Conservation (phyloP, 768 basidiomycete species). For the Psilocybe tampanensis region DNA sequence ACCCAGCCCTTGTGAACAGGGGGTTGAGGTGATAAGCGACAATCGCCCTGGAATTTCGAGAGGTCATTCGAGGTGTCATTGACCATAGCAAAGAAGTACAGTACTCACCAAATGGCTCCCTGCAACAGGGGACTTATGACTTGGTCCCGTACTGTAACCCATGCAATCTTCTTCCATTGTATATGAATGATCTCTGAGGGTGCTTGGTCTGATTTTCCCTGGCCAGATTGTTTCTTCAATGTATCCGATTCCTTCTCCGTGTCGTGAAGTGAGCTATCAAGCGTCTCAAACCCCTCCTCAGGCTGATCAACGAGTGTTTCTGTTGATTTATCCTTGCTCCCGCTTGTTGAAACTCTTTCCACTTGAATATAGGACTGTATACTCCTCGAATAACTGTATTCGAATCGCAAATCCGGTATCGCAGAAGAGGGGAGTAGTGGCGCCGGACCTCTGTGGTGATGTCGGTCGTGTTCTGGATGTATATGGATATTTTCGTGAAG, state of each 20-base stretch:
- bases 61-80: neutral
- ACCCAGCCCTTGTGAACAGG: slow-evolving; percentile 36
- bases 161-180: slow-evolving; percentile 60
- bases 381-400: slow-evolving; percentile 68
- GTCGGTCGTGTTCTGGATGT: slow-evolving; percentile 26
- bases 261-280: slow-evolving; percentile 22
- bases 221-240: neutral
- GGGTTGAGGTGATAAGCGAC: slow-evolving; percentile 48
- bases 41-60: slow-evolving; percentile 38
- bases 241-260: slow-evolving; percentile 15
- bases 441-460: slow-evolving; percentile 22
- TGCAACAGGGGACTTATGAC: slow-evolving; percentile 68
- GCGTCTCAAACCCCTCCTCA: slow-evolving; percentile 35
- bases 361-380: slow-evolving; percentile 55
- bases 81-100: neutral
- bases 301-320: slow-evolving; percentile 18
- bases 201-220: slow-evolving; percentile 2
- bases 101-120: slow-evolving; percentile 64
- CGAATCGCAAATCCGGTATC: slow-evolving; percentile 79
- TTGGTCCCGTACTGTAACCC: slow-evolving; percentile 71
- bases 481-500: neutral
- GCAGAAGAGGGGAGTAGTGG: slow-evolving; percentile 47
- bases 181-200: slow-evolving; percentile 40
- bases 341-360: slow-evolving; percentile 17
- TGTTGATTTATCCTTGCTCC: neutral